Evolutionary conservation across 1,284 basidiomycete species (phyloP), one percentile per base, ranked within the genome.

Genomic region (Leccinum fuscescens): DNA sequence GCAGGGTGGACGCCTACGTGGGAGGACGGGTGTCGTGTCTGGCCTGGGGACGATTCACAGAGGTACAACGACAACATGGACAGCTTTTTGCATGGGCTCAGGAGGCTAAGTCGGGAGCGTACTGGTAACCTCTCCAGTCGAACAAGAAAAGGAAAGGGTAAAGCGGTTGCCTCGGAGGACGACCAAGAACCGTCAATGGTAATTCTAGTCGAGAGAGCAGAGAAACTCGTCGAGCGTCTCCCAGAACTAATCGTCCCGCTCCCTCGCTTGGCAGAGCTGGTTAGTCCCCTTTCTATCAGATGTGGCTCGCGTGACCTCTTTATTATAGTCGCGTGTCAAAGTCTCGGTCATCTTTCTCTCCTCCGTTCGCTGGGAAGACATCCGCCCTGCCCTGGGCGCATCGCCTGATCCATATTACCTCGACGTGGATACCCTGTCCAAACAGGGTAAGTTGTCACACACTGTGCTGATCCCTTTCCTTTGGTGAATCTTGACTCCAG

Each of bases 331-430:
- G 7, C 78, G 74, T 27, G 66, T 79, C 8, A 77, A 79, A 2
- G 67, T 83, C 20, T 83, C 82, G 1, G 82, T 89, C 0, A 78
- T 94, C 3, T 80, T 94, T 56, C 71, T 90, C 29, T 92, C 90
- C 1, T 79, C 84, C 51, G 78, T 83, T 6, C 80, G 82, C 15
- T 94, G 93, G 92, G 86, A 90, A 64, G 83, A 90, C 64, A 80
- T 93, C 17, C 82, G 86, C 8, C 90, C 92, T 0, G 72, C 82
- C 0, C 72, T 88, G 5, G 90, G 88, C 3, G 87, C 89, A 27
- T 83, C 90, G 0, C 83, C 86, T 0, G 90, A 93, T 68, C 93
- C 93, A 0, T 87, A 88, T 65, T 85, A 86, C 68, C 72, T 94
- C n/a, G 85, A 88, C 60, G 74, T 90, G 0, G 74, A 80, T 1